phyloP scores from a whole-genome alignment of 2,329 filamentous ascomycete genomes.

The Chaetoscypha palmicola region DNA sequence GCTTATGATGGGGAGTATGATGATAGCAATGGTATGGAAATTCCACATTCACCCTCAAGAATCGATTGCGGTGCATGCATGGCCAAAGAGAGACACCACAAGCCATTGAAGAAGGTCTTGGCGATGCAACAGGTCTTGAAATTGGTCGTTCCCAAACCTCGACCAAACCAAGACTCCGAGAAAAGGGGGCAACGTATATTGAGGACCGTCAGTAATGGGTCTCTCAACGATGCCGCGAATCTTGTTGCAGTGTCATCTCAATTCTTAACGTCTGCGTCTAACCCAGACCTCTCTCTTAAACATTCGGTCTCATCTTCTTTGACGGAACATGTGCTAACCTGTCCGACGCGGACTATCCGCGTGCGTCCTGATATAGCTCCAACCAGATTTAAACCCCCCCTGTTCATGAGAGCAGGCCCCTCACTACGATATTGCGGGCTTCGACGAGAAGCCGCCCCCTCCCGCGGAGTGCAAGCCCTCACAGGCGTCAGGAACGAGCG shows the following conservation, averaged over 20 bases:
- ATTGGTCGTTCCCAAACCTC: background rate
- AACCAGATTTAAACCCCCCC: conserved; percentile 71
- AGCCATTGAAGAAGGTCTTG: background rate
- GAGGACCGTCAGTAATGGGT: background rate
- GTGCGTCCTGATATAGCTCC: conserved; percentile 34
- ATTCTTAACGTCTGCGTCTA: background rate
- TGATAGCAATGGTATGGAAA: conserved; percentile 47
- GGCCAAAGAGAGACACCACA: conserved; percentile 8
- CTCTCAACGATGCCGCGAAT: conserved; percentile 1
- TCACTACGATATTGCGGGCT: conserved; percentile 85
- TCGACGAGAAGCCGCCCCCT: conserved; percentile 48
- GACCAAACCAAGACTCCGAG: conserved; percentile 6
- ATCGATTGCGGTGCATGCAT: conserved; percentile 15
- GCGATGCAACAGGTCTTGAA: conserved; percentile 1
- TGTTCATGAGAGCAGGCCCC: conserved; percentile 87
- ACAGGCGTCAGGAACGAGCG: conserved; percentile 41
- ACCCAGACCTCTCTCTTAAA: conserved; percentile 2
- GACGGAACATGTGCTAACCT: conserved; percentile 30
- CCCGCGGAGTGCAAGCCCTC: conserved; percentile 31
- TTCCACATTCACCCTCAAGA: conserved; percentile 13
- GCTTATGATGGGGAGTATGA: conserved; percentile 63
- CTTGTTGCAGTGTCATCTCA: conserved; percentile 1
- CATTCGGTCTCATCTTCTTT: conserved; percentile 3
- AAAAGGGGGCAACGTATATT: conserved; percentile 10
- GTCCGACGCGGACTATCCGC: conserved; percentile 32